Evolutionary conservation across 495 filamentous ascomycete genomes (phyloP), one percentile per base, ranked within the genome.

Genomic region (Podospora pseudoanserina): DNA sequence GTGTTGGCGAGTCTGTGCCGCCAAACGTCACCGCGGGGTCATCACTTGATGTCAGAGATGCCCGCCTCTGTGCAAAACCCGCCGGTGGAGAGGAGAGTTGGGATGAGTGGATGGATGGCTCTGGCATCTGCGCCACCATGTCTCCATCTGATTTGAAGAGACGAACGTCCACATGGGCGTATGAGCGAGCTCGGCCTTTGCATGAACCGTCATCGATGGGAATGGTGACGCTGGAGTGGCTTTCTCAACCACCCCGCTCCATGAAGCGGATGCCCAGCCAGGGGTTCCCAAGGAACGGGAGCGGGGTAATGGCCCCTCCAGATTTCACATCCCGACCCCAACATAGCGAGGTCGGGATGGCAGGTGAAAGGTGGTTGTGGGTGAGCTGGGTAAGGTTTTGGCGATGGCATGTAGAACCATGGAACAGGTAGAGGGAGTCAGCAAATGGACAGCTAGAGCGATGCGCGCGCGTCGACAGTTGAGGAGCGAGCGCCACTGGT

Each of bases 361-460:
- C 55, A 20, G 55, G 6, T 32, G 19, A 23, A 58, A 23, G 23
- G 23, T 23, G 13, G 55, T 58, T 6, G 23, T 19, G 1, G 6
- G 55, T 58, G 55, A 58, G 6, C 55, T 26, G 18, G 23, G 55
- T 58, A 49, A 49, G 39, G 39, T 49, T 49, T 49, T 49, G 39
- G 13, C 39, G 39, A 49, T 49, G 39, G 39, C 15, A 13, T 49
- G 15, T 18, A 59, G 27, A 23, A 13, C 16, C 26, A 55, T 27
- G 30, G 23, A 53, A 44, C 11, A 54, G 23, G 19, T 20, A 60
- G 18, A 32, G 34, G 23, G 27, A 54, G 32, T 56, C 63, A 64
- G 64, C 67, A 63, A 72, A 72, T 72, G 20, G 70, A 44, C 64
- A 63, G 60, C 60, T 60, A 56, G 64, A 26, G 39, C 3, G 64